Evolutionary conservation across 352 stramenopile species (phyloP).

Genomic region (Globisporangium apiculatum): DNA sequence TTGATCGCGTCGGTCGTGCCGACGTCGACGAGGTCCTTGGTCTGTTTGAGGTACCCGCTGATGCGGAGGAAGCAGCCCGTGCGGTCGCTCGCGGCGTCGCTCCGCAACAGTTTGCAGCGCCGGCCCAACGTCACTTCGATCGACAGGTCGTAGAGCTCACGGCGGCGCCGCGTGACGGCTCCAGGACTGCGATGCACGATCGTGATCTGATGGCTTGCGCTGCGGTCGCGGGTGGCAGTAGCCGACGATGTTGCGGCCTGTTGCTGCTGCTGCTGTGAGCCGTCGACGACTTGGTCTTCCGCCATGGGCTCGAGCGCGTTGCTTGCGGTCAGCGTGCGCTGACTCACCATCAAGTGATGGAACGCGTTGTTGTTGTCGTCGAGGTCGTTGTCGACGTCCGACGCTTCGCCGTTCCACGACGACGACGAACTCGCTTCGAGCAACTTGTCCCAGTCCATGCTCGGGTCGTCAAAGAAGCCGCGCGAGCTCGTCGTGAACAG

Average conservation of each 20-base stretch:
- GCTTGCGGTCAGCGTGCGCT: background rate
- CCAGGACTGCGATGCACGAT: constrained; percentile 14
- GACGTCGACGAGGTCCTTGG: constrained; percentile 43
- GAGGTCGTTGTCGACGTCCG: constrained; percentile 3
- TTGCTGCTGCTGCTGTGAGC: background rate
- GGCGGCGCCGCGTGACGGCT: constrained; percentile 3
- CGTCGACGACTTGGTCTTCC: constrained; percentile 8
- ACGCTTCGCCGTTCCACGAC: constrained; percentile 20
- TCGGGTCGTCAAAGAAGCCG: constrained; percentile 11
- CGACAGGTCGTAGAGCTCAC: constrained; percentile 36
- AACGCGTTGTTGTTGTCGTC: constrained; percentile 5
- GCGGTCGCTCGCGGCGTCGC: constrained; percentile 36
- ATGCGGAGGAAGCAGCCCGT: constrained; percentile 46
- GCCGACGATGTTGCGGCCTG: background rate
- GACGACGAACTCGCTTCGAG: constrained; percentile 16
- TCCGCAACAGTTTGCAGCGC: constrained; percentile 40
- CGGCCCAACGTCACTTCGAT: constrained; percentile 49
- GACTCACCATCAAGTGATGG: background rate
- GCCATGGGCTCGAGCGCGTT: constrained; percentile 15
- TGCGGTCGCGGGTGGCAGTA: background rate
- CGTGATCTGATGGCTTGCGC: constrained; percentile 17
- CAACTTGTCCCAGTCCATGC: constrained; percentile 12
- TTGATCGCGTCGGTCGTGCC: constrained; percentile 56
- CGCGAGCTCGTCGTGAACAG: constrained; percentile 13
- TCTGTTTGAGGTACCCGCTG: constrained; percentile 32